These are phyloP conservation scores for Kwoniella dendrophila DNA, from an alignment of 768 basidiomycete genomes.

Conservation along the genomic window DNA sequence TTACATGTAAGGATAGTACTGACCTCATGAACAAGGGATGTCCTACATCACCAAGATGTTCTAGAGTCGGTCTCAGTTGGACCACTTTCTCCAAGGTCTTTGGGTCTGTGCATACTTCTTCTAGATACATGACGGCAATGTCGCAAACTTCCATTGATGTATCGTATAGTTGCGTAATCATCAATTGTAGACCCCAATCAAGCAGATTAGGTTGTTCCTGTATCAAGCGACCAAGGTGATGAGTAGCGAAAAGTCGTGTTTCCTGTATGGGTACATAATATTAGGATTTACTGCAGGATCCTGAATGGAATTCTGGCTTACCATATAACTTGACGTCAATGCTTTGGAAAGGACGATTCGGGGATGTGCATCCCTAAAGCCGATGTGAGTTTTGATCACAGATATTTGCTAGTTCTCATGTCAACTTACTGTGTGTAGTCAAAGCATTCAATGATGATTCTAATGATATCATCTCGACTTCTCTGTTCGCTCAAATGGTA, in stretches of 20 bases:
- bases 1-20: constrained; percentile 34
- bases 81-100: constrained; percentile 87
- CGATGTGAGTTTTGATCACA: neutral
- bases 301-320: constrained; percentile 51
- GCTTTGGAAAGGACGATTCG: constrained; percentile 92
- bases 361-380: constrained; percentile 82
- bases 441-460: constrained; percentile 83
- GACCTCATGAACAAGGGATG: constrained; percentile 85
- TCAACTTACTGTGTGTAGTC: constrained; percentile 80
- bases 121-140: constrained; percentile 82
- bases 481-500: constrained; percentile 91
- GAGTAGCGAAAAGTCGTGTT: constrained; percentile 83
- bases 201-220: constrained; percentile 66
- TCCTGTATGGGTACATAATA: constrained; percentile 61
- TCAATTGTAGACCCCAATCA: constrained; percentile 84
- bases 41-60: constrained; percentile 91
- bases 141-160: constrained; percentile 86
- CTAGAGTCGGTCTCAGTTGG: constrained; percentile 89
- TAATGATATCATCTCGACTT: constrained; percentile 88
- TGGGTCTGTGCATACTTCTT: constrained; percentile 83
- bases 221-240: constrained; percentile 79
- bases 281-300: too few relatives aligned
- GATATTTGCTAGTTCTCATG: neutral
- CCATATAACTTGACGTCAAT: constrained; percentile 88
- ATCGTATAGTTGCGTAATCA: constrained; percentile 95